Conservation (phyloP, 192 early-diverging fungal genomes). For the Mortierella antarctica region DNA sequence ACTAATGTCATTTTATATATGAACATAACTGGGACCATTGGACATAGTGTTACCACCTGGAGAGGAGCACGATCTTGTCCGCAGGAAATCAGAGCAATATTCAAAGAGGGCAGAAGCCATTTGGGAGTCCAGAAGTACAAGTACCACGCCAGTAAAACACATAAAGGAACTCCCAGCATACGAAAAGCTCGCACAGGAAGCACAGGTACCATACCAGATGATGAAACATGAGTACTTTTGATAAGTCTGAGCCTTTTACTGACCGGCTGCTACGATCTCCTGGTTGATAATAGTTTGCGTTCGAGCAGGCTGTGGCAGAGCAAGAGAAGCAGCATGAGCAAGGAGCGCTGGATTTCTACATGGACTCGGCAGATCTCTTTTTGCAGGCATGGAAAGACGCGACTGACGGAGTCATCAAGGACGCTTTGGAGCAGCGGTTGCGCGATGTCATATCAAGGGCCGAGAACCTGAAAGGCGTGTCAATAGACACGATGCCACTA, state of each 20-base stretch:
- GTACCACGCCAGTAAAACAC: slow-evolving; percentile 29
- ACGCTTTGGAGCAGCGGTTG: slow-evolving; percentile 30
- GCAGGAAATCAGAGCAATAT: slow-evolving; percentile 24
- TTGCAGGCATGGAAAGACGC: slow-evolving; percentile 57
- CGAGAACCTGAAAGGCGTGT: slow-evolving; percentile 60
- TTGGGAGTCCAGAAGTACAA: slow-evolving; percentile 44
- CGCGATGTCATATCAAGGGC: slow-evolving; percentile 52
- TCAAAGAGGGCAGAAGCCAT: slow-evolving; percentile 33
- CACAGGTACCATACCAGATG: slow-evolving; percentile 17
- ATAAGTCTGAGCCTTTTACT: neutral
- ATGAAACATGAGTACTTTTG: neutral
- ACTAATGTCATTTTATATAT: neutral
- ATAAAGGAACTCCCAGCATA: slow-evolving; percentile 32
- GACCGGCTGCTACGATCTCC: neutral
- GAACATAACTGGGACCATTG: no score
- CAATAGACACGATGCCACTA: slow-evolving; percentile 18
- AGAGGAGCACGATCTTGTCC: slow-evolving; percentile 26
- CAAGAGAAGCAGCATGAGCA: slow-evolving; percentile 53
- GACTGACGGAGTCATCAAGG: slow-evolving; percentile 27
- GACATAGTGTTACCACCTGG: slow-evolving; percentile 28
- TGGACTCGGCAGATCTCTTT: slow-evolving; percentile 59
- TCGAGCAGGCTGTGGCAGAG: slow-evolving; percentile 37
- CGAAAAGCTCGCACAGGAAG: slow-evolving; percentile 45
- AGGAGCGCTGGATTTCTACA: slow-evolving; percentile 63
- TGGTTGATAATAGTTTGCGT: slow-evolving; percentile 34